Evolutionary conservation across 2,329 filamentous ascomycete genomes (phyloP).

Genomic region (Xylaria polymorpha): DNA sequence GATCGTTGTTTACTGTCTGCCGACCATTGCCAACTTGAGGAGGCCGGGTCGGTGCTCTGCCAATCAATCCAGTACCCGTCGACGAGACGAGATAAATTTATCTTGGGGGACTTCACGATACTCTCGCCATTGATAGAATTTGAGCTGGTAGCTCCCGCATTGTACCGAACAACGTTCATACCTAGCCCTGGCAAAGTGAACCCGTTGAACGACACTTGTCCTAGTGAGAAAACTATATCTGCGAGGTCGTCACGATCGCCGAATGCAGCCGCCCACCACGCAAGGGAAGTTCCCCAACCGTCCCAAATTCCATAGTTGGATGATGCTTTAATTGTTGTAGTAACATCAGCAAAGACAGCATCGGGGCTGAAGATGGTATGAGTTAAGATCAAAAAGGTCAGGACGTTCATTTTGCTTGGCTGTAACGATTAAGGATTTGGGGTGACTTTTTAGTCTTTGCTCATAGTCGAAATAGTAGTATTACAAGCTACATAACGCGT

Average conservation of each 20-base stretch:
- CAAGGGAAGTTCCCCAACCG: constrained; percentile 57
- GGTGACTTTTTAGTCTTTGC: background rate
- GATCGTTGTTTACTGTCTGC: constrained; percentile 55
- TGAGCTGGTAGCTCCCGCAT: constrained; percentile 55
- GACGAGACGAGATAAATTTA: constrained; percentile 50
- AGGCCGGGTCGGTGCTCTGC: constrained; percentile 50
- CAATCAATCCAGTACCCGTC: constrained; percentile 57
- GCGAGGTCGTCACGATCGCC: constrained; percentile 56
- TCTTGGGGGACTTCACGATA: constrained; percentile 54
- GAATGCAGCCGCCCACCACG: constrained; percentile 58
- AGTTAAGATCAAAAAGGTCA: background rate
- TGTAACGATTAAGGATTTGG: background rate
- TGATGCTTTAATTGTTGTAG: constrained; percentile 49
- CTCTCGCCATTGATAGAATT: constrained; percentile 50
- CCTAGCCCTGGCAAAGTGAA: constrained; percentile 53
- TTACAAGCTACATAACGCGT: background rate
- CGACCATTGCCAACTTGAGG: constrained; percentile 55
- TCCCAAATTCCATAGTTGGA: constrained; percentile 57
- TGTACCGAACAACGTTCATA: constrained; percentile 58
- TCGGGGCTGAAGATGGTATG: constrained; percentile 23
- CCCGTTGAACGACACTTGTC: constrained; percentile 48
- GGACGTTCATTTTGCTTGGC: constrained; percentile 19
- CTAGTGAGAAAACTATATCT: constrained; percentile 55
- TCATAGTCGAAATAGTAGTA: background rate
- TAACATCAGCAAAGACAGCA: constrained; percentile 43